Conservation (phyloP, 139 green algal species). For the Monoraphidium neglectum region DNA sequence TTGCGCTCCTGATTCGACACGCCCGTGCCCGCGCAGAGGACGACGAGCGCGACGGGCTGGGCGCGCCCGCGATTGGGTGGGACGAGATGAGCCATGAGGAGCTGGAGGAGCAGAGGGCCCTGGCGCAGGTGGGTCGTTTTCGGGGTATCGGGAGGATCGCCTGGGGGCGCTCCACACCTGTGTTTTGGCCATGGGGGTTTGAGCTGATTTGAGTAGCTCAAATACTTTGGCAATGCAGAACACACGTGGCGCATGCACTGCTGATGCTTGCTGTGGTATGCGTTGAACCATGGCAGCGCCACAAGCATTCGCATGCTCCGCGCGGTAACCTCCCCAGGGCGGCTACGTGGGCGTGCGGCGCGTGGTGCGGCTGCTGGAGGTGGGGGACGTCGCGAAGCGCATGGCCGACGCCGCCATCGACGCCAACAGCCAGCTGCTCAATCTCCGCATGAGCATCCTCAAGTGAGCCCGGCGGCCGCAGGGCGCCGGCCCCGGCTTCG, state of each 20-base stretch:
- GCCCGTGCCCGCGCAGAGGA: slow-evolving; percentile 10
- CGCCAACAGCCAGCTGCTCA: slow-evolving; percentile 70
- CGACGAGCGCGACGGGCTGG: not conserved
- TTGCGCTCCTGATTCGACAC: too few species aligned
- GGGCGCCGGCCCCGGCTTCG: not conserved
- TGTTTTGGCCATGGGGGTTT: too few species aligned
- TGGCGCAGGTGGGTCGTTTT: too few species aligned
- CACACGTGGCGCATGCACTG: too few species aligned
- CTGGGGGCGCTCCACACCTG: too few species aligned
- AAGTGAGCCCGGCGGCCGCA: slow-evolving; percentile 35
- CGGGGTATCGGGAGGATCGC: too few species aligned
- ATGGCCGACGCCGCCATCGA: slow-evolving; percentile 71
- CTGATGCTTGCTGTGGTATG: too few species aligned
- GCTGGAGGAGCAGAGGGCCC: slow-evolving; percentile 1
- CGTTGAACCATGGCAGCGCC: too few species aligned
- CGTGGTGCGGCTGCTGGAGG: slow-evolving; percentile 76
- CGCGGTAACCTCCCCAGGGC: slow-evolving; percentile 52
- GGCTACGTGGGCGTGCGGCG: slow-evolving; percentile 85
- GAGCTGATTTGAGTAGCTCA: too few species aligned
- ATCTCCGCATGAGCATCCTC: slow-evolving; percentile 89
- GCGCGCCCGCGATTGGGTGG: slow-evolving; percentile 2
- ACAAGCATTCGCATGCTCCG: too few species aligned
- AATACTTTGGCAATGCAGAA: too few species aligned
- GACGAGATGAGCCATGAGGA: slow-evolving; percentile 11
- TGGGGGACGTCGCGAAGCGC: slow-evolving; percentile 51